Evolutionary conservation across 2,329 filamentous ascomycete genomes (phyloP).

Genomic region (Colletotrichum noveboracense): DNA sequence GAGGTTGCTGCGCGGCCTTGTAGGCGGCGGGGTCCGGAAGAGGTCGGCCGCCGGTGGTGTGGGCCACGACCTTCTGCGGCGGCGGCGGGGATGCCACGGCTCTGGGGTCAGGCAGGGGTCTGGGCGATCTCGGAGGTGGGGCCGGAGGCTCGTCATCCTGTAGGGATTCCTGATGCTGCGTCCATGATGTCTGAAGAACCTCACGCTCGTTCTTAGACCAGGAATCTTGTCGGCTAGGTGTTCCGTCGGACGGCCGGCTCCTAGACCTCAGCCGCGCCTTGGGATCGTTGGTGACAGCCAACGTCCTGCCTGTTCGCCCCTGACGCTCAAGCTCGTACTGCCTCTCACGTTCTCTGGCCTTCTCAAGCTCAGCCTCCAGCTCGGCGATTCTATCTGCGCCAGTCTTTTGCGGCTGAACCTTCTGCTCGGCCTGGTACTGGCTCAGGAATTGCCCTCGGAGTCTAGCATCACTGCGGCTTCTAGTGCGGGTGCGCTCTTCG

Average conservation of each 20-base stretch:
- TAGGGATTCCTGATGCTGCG: constrained; percentile 43
- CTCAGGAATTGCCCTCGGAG: constrained; percentile 85
- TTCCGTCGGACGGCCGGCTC: constrained; percentile 29
- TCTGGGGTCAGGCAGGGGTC: constrained; percentile 47
- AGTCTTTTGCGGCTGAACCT: constrained; percentile 31
- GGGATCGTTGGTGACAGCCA: constrained; percentile 24
- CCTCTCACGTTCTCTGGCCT: constrained; percentile 66
- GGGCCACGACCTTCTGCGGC: constrained; percentile 37
- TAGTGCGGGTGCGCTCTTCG: constrained; percentile 68
- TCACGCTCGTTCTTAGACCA: constrained; percentile 71
- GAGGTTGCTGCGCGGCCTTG: constrained; percentile 22
- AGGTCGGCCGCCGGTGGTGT: constrained; percentile 52
- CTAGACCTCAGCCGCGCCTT: constrained; percentile 35
- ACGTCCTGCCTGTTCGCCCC: constrained; percentile 43
- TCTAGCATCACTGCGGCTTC: constrained; percentile 65
- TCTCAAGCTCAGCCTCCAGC: constrained; percentile 74
- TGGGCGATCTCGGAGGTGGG: constrained; percentile 33
- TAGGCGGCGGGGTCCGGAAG: constrained; percentile 55
- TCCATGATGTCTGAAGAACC: constrained; percentile 61
- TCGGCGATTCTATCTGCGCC: constrained; percentile 47
- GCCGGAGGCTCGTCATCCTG: constrained; percentile 27
- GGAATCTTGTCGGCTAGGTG: constrained; percentile 63
- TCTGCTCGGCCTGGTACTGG: constrained; percentile 80
- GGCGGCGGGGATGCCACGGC: constrained; percentile 27
- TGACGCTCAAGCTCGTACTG: constrained; percentile 65